Conservation (phyloP, 176 grass and related monocot genomes). For the Musa acuminata region DNA sequence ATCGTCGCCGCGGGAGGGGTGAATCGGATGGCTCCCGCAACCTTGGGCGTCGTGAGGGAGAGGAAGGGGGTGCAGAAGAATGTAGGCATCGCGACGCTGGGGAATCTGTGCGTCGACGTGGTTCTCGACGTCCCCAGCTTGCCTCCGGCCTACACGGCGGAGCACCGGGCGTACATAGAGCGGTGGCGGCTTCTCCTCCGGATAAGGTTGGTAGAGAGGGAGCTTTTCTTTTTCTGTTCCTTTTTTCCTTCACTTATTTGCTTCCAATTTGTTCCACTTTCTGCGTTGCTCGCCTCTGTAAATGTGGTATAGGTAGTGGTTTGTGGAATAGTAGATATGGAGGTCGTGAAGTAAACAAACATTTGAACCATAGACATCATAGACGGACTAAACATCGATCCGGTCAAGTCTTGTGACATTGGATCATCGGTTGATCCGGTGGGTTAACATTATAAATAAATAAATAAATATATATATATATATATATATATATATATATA, state of each 20-base stretch:
- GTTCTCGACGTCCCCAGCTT: constrained; percentile 69
- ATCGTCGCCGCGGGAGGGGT: constrained; percentile 19
- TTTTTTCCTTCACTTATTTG: neutral
- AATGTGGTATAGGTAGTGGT: too few relatives aligned
- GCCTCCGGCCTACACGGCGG: constrained; percentile 38
- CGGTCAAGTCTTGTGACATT: too few relatives aligned
- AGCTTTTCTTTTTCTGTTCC: neutral
- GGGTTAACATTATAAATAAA: too few relatives aligned
- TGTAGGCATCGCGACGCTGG: constrained; percentile 71
- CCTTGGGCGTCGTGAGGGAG: neutral
- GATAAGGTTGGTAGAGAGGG: constrained; percentile 43
- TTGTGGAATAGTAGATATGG: too few relatives aligned
- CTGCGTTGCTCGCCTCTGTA: too few relatives aligned
- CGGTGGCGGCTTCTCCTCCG: constrained; percentile 53
- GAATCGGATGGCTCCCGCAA: neutral
- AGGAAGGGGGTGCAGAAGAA: constrained; percentile 15
- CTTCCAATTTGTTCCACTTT: neutral
- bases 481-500: too few relatives aligned
- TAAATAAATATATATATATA: too few relatives aligned
- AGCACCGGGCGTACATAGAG: constrained; percentile 74
- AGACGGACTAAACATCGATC: too few relatives aligned
- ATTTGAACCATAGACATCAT: too few relatives aligned
- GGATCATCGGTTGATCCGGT: too few relatives aligned
- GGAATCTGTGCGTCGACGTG: constrained; percentile 88
- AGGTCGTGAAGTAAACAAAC: too few relatives aligned